Base-by-base conservation (phyloP, 164 flowering plant species). In the Vitis cinerea region DNA sequence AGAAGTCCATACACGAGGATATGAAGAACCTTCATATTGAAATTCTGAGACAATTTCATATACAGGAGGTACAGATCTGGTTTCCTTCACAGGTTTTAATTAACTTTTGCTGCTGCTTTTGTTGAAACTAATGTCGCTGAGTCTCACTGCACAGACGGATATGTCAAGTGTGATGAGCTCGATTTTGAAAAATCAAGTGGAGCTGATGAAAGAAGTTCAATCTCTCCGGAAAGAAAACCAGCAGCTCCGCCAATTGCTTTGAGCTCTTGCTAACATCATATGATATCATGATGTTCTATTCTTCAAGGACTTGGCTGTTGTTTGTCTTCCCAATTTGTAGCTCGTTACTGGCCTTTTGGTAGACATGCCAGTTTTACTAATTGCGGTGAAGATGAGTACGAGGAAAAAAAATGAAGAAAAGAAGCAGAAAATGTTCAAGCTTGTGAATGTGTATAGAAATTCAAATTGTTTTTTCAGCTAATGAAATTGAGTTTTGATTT, bases 1-100 rank as follows among this genome's bases (percentile, higher is more conserved):
- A 93, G 81, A 85, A 87, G 71, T 89, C 97, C 27, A 85, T 86
- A 37, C 98, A 93, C 16, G 98, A 86, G 47, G 98, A 90, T 72
- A 78, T 90, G 85, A 83, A 97, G 75, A 96, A 96, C 78, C 91
- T 96, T 76, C 99, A 96, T 73, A 85, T 93, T 55, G 99, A 96
- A 83, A 78, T 96, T 66, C 64, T 93, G 52, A 89, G 97, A 72
- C 99, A 96, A 69, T 92, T 87, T 61, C 92, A 90, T 66, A 77
- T 85, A 74, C 94, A 90, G 71, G 96, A 93, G 97, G 99, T 96
- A 82, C 9, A 9, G 10, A 23, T 23, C 27, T 23, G 27, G 27
- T 23, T 23, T 23, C 27, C 27, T 23, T 23, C 27, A 23, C 2
- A 23, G 27, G 27, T 23, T 23, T 23, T 23, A 23, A 23, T 23